Base-by-base conservation (phyloP, 2,329 filamentous ascomycete genomes). In the Botryotinia globosa region DNA sequence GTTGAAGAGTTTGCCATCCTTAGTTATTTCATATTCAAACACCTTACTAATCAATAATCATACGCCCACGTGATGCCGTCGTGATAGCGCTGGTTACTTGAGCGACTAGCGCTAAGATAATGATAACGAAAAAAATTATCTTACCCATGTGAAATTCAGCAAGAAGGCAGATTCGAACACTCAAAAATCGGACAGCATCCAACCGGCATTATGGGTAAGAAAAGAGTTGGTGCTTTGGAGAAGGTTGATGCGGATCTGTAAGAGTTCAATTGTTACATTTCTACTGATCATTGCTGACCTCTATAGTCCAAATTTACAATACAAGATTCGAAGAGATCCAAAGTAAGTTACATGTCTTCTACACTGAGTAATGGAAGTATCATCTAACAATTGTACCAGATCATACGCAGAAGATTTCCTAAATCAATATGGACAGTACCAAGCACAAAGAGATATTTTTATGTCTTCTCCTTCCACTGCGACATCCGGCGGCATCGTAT, bases 231-330 rank as follows among this genome's bases (percentile, higher is more conserved):
- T 72, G 94, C 94, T 74, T 90, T 98, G 82, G 94, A 98, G 84
- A 98, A 98, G 87, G 90, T 97, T 78, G 94, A 98, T 81, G 94
- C 94, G 48, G 94, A 97, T 83, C 85, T 97, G 87, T 92, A 82
- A 75, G 89, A 81, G 29, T 67, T 69, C 51, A 68, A 74, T 77
- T 58, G 74, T 72, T 69, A 65, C 74, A 69, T 76, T 56, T 34
- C 34, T 69, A 45, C 72, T 32, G 18, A 54, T 42, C 48, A 61
- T 70, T 71, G 61, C 75, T 73, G 69, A 78, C 81, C 81, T 74
- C 22, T 73, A 67, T 79, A 92, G 90, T 79, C 90, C 94, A 76
- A 96, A 92, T 83, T 85, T 98, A 69, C 94, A 97, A 81, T 93
- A 97, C 85, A 97, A 97, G 84, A 94, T 97, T 80, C 89, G 92